These are phyloP conservation scores for Jaminaea rosea DNA, from an alignment of 1,284 basidiomycete genomes.

Conservation along the genomic window DNA sequence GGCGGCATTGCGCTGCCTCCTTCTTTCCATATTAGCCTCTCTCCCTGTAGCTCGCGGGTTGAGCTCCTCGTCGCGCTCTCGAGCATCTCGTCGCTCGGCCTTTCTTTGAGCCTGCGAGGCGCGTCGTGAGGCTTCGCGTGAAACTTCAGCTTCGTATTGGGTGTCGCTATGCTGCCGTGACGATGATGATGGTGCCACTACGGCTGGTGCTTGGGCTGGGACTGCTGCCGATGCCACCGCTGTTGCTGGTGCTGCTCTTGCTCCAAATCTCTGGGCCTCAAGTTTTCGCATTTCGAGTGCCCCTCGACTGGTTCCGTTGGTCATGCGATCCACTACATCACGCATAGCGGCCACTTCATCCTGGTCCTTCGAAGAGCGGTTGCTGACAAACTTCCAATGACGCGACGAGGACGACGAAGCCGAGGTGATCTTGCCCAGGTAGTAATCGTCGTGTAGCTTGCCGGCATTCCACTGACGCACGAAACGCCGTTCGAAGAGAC, in stretches of 20 bases:
- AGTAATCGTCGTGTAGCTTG: background rate
- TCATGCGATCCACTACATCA: background rate
- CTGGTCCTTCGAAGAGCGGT: background rate
- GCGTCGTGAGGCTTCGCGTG: background rate
- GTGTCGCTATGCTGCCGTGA: background rate
- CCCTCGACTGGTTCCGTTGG: background rate
- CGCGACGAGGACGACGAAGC: background rate
- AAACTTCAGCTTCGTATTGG: background rate
- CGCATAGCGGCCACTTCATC: background rate
- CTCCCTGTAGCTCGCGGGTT: background rate
- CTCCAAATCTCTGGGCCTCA: background rate
- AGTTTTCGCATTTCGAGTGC: background rate
- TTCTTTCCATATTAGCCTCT: background rate
- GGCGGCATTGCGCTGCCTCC: background rate
- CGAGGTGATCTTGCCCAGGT: background rate
- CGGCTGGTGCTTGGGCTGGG: too few species aligned
- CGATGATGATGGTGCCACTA: background rate
- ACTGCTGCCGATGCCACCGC: background rate
- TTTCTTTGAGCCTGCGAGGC: background rate
- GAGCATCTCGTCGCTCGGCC: background rate
- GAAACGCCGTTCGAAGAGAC: background rate
- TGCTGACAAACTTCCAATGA: background rate
- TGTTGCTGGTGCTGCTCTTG: background rate
- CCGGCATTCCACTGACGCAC: background rate
- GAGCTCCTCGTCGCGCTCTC: background rate